Percentiles rank a stretch among this genome's conserved stretches.
Evolutionary conservation across 768 basidiomycete species (phyloP).

Genomic region (Suillus lakei): DNA sequence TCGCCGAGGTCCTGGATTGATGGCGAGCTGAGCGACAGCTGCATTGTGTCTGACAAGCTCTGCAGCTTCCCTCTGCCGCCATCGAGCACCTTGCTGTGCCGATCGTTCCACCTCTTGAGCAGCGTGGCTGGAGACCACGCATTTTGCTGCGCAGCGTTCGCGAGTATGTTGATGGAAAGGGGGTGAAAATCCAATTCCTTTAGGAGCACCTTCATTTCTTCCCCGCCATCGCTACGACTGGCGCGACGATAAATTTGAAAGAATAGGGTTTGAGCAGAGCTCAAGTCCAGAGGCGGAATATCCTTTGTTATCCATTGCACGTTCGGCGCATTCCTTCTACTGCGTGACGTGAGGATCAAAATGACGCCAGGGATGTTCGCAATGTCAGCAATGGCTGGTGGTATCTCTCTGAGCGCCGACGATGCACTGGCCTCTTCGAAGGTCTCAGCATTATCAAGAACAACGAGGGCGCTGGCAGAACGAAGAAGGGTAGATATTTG

Average conservation of each 20-base stretch:
- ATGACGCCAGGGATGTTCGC: background rate
- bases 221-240: background rate
- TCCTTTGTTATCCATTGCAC: background rate
- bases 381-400: background rate
- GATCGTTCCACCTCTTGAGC: too few relatives aligned
- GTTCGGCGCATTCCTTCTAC: background rate
- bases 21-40: too few relatives aligned
- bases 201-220: background rate
- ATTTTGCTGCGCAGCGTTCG: too few relatives aligned
- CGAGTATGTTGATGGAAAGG: too few relatives aligned
- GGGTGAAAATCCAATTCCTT: background rate
- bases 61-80: too few relatives aligned
- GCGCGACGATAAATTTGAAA: background rate
- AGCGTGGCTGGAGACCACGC: too few relatives aligned
- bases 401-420: background rate
- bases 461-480: background rate
- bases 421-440: background rate
- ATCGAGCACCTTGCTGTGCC: too few relatives aligned
- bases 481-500: background rate
- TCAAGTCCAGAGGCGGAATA: background rate
- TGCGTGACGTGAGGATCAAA: constrained; percentile 3
- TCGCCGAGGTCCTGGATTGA: too few relatives aligned
- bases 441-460: constrained; percentile 3
- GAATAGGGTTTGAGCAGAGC: background rate
- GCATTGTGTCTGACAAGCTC: too few relatives aligned